Base-by-base conservation (phyloP, 2,329 filamentous ascomycete species). In the Aspergillus intermedius region DNA sequence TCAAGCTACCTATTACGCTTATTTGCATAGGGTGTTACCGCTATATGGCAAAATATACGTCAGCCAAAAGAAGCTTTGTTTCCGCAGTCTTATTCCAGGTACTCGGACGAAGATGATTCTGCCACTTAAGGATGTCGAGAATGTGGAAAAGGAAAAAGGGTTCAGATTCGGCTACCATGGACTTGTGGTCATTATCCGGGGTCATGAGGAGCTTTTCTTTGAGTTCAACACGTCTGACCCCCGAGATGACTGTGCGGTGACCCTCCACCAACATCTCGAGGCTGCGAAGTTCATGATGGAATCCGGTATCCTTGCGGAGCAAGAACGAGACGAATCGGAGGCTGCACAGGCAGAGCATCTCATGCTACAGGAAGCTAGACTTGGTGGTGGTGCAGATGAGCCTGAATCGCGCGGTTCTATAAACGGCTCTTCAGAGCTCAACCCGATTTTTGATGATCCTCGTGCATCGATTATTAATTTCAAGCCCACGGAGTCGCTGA, bases 1-100 rank as follows among this genome's bases (percentile, higher is more conserved):
- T 1, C 83, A 88, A 54, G 91, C 91, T 1, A 88, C 89, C 1
- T 97, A 93, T 69, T 97, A 90, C 68, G 89, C 88, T n/a, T 88
- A 87, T 63, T 77, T 97, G n/a, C 83, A 94, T 58, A 83, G 91
- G 2, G 88, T 95, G 0, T 70, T 97, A 25, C 93, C 93, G 2
- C 77, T 97, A 2, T 97, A 96, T 60, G 93, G 93, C 59, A 98
- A 97, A 70, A 87, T 97, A 30, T 98, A 98, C 69, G 84, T 97
- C 56, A 91, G 93, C 63, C 83, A 90, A 57, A 81, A 82, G 19
- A 86, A 84, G 49, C 88, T 97, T 55, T 98, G 93, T 72, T 98
- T 95, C 71, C 86, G 93, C 49, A 96, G 91, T 64, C 74, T 97
- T 46, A 75, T 96, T 32, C 89, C 88, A 1, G 91, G 90, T 1